Evolutionary conservation across 2,329 filamentous ascomycete genomes (phyloP), one percentile per base, ranked within the genome.

Genomic region (Teratosphaeria pseudoeucalypti): DNA sequence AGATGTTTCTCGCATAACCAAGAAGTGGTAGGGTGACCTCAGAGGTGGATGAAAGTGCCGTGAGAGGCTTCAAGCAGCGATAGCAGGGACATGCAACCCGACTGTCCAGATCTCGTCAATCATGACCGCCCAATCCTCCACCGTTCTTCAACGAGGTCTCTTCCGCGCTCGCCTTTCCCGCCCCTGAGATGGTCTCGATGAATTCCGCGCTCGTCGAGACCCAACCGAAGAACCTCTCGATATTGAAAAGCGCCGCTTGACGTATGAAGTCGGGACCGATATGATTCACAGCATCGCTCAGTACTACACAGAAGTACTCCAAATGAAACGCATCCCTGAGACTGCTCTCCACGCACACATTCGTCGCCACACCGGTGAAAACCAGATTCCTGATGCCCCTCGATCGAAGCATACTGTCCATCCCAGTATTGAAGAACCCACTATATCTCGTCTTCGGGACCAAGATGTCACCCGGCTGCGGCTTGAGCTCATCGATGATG

Each of bases 341-440:
- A 11, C 58, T 62, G 32, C 55, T 52, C 58, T 62, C 60, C 10
- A 62, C 60, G 56, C 60, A 62, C 16, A 62, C 58, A 60, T 62
- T 49, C 11, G 60, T 62, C 29, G 58, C 58, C 27, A 62, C 58
- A 19, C 60, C 60, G 19, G 60, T 62, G 16, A 62, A 34, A 7
- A 62, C 55, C 56, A 62, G 27, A 52, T 58, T 55, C 29, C 60
- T 60, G 19, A 62, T 43, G 14, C 55, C 55, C 7, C 52, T 26
- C 27, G 57, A 55, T 43, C 57, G 55, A 16, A 62, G 43, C n/a
- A 37, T 52, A 32, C 47, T 54, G 39, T 62, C 56, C 55, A 62
- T 27, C 2, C 23, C 26, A 14, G 60, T 62, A 11, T 56, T 27
- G 19, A 57, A 58, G 56, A 62, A 62, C 3, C 34, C 60, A 27